Evolutionary conservation across 2,329 filamentous ascomycete species (phyloP).

Genomic region (Penicillium sclerotigenum): DNA sequence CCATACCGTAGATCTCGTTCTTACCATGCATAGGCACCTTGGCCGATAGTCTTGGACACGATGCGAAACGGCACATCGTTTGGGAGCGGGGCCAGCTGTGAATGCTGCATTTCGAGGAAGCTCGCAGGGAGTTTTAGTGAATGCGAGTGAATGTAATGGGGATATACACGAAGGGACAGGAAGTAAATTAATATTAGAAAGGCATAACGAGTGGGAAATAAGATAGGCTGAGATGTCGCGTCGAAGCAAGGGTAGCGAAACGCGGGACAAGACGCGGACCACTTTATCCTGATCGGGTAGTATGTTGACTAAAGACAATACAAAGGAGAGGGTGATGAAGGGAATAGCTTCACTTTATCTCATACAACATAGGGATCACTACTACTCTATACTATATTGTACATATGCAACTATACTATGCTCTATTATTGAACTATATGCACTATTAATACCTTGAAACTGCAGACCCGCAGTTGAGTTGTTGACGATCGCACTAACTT

Average conservation of each 20-base stretch:
- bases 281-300: constrained; percentile 40
- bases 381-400: not conserved
- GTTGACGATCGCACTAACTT: not conserved
- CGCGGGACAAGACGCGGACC: constrained; percentile 30
- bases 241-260: constrained; percentile 19
- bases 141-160: not conserved
- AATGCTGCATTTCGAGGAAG: constrained; percentile 60
- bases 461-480: constrained; percentile 5
- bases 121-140: not conserved
- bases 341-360: not conserved
- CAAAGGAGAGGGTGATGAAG: not conserved
- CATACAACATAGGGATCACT: not conserved
- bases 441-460: constrained; percentile 1
- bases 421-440: not conserved
- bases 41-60: constrained; percentile 92
- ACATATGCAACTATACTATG: not conserved
- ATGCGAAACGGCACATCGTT: constrained; percentile 84
- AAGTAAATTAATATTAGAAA: not conserved
- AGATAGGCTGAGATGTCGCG: constrained; percentile 21
- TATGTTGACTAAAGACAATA: constrained; percentile 26
- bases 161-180: constrained; percentile 9
- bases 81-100: constrained; percentile 84
- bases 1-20: constrained; percentile 3
- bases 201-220: constrained; percentile 5
- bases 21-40: constrained; percentile 95